These are phyloP conservation scores for Vachellia pachyceras DNA, from an alignment of 306 rosid genomes.

Conservation along the genomic window DNA sequence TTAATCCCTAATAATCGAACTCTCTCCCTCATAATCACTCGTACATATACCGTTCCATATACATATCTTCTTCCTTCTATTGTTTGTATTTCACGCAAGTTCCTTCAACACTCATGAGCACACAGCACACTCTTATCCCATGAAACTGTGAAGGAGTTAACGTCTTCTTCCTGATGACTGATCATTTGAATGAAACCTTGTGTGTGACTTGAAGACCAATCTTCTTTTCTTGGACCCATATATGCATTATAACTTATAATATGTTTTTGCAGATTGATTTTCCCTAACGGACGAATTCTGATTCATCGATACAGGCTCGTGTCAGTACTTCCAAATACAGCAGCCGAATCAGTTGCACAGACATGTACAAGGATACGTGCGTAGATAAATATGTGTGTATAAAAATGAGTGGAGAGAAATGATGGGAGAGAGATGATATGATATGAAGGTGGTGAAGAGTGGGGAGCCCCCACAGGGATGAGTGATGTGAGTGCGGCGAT, in stretches of 20 bases:
- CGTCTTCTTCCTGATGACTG: constrained; percentile 30
- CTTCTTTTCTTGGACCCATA: not conserved
- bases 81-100: too few species aligned
- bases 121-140: too few species aligned
- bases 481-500: constrained; percentile 47
- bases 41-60: not conserved
- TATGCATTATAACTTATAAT: not conserved
- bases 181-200: not conserved
- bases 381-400: too few species aligned
- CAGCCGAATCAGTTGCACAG: not conserved
- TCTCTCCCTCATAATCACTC: not conserved
- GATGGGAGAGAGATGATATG: too few species aligned
- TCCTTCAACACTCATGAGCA: too few species aligned
- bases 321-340: not conserved
- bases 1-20: not conserved
- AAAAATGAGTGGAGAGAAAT: not conserved
- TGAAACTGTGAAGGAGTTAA: not conserved
- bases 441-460: too few species aligned
- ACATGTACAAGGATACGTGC: not conserved
- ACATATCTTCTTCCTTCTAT: not conserved
- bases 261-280: not conserved
- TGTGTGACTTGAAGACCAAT: constrained; percentile 23
- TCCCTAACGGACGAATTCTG: not conserved
- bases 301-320: not conserved
- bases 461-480: constrained; percentile 35